phyloP scores from a whole-genome alignment of 108 stramenopile species.

The Licmophora abbreviata region DNA sequence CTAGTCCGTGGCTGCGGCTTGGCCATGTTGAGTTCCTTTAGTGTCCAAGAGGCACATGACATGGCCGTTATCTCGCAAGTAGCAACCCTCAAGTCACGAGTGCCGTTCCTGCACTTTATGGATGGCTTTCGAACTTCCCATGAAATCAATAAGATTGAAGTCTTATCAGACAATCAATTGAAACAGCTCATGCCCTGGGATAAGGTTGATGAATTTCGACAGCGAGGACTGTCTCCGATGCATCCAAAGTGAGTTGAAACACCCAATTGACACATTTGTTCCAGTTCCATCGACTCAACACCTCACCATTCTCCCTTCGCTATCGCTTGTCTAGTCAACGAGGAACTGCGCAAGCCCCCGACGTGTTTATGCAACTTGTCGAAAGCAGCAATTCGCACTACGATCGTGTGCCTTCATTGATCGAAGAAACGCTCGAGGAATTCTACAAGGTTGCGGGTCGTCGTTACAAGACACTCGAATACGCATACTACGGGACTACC shows the following conservation, averaged over 20 bases:
- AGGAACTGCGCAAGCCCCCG: conserved; percentile 55
- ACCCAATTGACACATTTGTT: neutral
- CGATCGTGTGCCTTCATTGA: conserved; percentile 24
- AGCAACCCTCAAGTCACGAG: conserved; percentile 43
- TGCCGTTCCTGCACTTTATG: conserved; percentile 57
- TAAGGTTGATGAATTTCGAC: conserved; percentile 51
- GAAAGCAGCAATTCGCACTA: conserved; percentile 51
- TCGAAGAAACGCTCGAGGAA: conserved; percentile 30
- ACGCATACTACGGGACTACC: conserved; percentile 39
- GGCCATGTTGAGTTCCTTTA: conserved; percentile 47
- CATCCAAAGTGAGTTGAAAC: conserved; percentile 40
- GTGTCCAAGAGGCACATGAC: conserved; percentile 58
- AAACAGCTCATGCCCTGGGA: conserved; percentile 44
- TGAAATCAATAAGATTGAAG: conserved; percentile 46
- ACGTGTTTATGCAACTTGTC: conserved; percentile 61
- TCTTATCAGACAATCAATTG: conserved; percentile 41
- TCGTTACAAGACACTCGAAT: conserved; percentile 40
- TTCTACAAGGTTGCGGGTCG: conserved; percentile 35
- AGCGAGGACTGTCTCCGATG: conserved; percentile 46
- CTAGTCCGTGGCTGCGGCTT: conserved; percentile 46
- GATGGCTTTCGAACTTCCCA: conserved; percentile 61
- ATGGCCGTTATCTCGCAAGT: conserved; percentile 51
- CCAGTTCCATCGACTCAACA: neutral
- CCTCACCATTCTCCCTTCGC: conserved; percentile 4
- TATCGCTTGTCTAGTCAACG: conserved; percentile 26